A percentile compares a stretch with the other conserved stretches of the same genome.
phyloP scores from a whole-genome alignment of 441 rosid species.

The Brassica balearica region DNA sequence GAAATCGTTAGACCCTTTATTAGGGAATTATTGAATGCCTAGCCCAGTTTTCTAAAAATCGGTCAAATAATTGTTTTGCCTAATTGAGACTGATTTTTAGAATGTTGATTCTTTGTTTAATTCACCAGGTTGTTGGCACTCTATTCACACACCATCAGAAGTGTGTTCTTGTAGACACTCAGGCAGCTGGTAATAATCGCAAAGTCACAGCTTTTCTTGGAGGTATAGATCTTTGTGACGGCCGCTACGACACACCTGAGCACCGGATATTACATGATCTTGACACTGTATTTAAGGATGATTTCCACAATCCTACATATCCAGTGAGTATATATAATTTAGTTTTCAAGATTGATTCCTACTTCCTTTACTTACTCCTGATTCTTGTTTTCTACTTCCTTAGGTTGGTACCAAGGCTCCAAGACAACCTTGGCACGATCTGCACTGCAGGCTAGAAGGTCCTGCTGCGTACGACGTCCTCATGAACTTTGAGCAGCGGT shows the following conservation, averaged over 20 bases:
- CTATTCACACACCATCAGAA: slow-evolving; percentile 96
- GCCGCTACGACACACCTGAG: slow-evolving; percentile 93
- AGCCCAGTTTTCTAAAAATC: too few species aligned
- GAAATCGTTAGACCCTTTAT: too few species aligned
- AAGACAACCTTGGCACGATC: slow-evolving; percentile 97
- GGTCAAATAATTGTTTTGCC: too few species aligned
- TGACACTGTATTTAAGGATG: slow-evolving; percentile 69
- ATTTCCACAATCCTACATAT: slow-evolving; percentile 89
- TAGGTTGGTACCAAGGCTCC: slow-evolving; percentile 78
- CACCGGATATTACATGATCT: slow-evolving; percentile 80
- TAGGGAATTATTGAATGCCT: too few species aligned
- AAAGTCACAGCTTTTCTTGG: slow-evolving; percentile 89
- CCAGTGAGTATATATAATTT: slow-evolving; percentile 59
- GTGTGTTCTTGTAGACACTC: slow-evolving; percentile 90
- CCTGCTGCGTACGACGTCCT: slow-evolving; percentile 97
- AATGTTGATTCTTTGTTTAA: slow-evolving; percentile 12
- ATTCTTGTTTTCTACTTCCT: slow-evolving; percentile 30
- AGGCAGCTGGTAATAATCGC: slow-evolving; percentile 71
- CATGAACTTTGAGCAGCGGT: slow-evolving; percentile 93
- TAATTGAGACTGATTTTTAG: too few species aligned
- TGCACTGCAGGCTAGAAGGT: slow-evolving; percentile 89
- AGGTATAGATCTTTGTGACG: slow-evolving; percentile 94
- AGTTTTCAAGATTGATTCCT: slow-evolving; percentile 4
- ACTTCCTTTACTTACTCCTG: not conserved
- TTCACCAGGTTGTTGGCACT: slow-evolving; percentile 78